These are phyloP conservation scores for Arthrobotrys pseudoclavata DNA, from an alignment of 2,329 filamentous ascomycete species.

Conservation along the genomic window DNA sequence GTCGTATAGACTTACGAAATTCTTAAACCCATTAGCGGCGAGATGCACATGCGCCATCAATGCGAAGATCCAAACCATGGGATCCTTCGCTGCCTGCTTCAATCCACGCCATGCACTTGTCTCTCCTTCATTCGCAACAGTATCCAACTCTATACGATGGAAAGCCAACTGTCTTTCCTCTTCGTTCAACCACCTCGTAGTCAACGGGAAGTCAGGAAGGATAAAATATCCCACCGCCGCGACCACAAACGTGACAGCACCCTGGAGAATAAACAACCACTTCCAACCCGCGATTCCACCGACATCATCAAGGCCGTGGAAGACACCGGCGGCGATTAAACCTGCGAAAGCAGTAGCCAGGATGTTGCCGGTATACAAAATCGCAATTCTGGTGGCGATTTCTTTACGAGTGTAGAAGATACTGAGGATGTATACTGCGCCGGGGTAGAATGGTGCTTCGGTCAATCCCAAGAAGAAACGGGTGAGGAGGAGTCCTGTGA, in stretches of 20 bases:
- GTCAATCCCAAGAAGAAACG: conserved; percentile 68
- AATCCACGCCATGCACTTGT: conserved; percentile 69
- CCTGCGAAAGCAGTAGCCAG: conserved; percentile 74
- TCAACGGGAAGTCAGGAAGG: conserved; percentile 67
- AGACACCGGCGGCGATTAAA: conserved; percentile 73
- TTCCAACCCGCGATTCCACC: conserved; percentile 73
- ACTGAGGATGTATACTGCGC: conserved; percentile 74
- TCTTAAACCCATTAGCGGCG: conserved; percentile 70
- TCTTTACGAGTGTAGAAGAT: conserved; percentile 77
- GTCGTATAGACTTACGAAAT: conserved; percentile 59
- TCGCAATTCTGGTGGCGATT: conserved; percentile 71
- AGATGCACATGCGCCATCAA: conserved; percentile 73
- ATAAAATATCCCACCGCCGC: conserved; percentile 62
- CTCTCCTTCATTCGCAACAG: conserved; percentile 68
- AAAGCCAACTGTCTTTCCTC: conserved; percentile 70
- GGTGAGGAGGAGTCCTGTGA: conserved; percentile 67
- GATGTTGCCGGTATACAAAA: conserved; percentile 74
- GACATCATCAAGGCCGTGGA: conserved; percentile 71
- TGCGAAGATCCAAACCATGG: conserved; percentile 71
- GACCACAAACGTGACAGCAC: conserved; percentile 63
- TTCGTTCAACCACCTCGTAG: conserved; percentile 68
- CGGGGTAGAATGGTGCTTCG: conserved; percentile 72
- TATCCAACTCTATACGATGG: conserved; percentile 70
- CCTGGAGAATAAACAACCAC: conserved; percentile 74
- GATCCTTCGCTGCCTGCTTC: conserved; percentile 69